phyloP scores from a whole-genome alignment of 129 eudicot genomes.

The Helianthus annuus region DNA sequence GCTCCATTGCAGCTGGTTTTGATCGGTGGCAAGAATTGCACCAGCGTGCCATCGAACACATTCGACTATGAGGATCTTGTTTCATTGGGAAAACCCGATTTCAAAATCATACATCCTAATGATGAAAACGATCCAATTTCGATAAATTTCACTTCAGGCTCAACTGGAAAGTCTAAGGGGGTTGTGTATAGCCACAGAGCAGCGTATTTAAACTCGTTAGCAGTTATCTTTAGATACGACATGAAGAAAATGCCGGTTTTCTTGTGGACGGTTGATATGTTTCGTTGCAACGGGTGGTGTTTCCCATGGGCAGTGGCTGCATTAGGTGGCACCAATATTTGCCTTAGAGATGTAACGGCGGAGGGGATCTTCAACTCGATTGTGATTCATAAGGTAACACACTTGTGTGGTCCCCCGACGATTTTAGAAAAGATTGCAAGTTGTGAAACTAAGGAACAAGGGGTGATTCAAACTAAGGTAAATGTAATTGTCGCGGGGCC shows the following conservation, averaged over 20 bases:
- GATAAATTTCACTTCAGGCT: constrained; percentile 69
- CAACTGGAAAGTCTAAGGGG: constrained; percentile 70
- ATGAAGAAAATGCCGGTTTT: constrained; percentile 48
- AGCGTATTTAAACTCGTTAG: constrained; percentile 54
- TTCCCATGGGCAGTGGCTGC: constrained; percentile 75
- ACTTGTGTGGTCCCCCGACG: constrained; percentile 64
- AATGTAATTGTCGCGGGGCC: constrained; percentile 56
- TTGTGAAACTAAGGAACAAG: constrained; percentile 3
- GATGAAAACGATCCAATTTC: constrained; percentile 66
- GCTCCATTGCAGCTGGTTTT: constrained; percentile 33
- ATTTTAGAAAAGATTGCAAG: constrained; percentile 47
- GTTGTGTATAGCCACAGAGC: constrained; percentile 76
- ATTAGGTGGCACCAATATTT: constrained; percentile 68
- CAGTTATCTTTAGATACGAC: constrained; percentile 42
- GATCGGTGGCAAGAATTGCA: constrained; percentile 23
- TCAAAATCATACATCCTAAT: constrained; percentile 40
- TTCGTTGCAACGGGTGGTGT: constrained; percentile 81
- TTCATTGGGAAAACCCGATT: constrained; percentile 44
- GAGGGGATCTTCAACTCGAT: constrained; percentile 44
- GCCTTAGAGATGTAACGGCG: constrained; percentile 38
- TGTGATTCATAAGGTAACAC: constrained; percentile 49
- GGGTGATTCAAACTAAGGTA: constrained; percentile 29
- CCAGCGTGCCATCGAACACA: not conserved
- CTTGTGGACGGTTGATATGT: constrained; percentile 81
- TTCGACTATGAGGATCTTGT: constrained; percentile 42